Evolutionary conservation across 2,329 filamentous ascomycete species (phyloP).

Genomic region (Hymenoscyphus occultus): DNA sequence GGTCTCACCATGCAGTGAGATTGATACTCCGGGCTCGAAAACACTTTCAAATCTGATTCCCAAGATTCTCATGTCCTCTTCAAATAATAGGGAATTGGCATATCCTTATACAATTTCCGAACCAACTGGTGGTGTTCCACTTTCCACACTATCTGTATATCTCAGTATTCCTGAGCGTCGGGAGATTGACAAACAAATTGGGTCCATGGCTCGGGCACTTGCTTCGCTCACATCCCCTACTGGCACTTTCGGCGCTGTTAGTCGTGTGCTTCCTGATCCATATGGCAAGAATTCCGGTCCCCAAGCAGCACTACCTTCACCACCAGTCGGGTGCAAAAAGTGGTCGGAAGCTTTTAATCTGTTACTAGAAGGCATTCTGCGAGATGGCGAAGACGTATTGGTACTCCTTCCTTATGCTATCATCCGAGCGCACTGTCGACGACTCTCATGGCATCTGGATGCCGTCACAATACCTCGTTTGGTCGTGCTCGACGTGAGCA

Average conservation of each 20-base stretch:
- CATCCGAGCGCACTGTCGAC: slow-evolving; percentile 51
- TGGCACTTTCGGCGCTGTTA: slow-evolving; percentile 33
- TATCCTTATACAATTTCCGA: slow-evolving; percentile 36
- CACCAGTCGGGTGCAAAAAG: slow-evolving; percentile 37
- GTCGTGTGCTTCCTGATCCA: slow-evolving; percentile 27
- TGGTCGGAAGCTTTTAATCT: slow-evolving; percentile 58
- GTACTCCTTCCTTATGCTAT: slow-evolving; percentile 56
- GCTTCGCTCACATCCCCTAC: slow-evolving; percentile 31
- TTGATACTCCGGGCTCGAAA: background rate
- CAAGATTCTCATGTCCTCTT: slow-evolving; percentile 35
- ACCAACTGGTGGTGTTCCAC: slow-evolving; percentile 23
- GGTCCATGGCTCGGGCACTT: slow-evolving; percentile 29
- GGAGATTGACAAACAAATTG: slow-evolving; percentile 32
- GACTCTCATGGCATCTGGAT: slow-evolving; percentile 50
- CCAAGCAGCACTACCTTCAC: slow-evolving; percentile 7
- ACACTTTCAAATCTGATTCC: slow-evolving; percentile 17
- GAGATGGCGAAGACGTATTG: slow-evolving; percentile 59
- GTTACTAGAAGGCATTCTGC: slow-evolving; percentile 53
- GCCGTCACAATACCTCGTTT: slow-evolving; percentile 50
- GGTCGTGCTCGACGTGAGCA: slow-evolving; percentile 52
- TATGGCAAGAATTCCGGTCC: slow-evolving; percentile 11
- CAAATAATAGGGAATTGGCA: slow-evolving; percentile 32
- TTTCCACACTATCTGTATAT: slow-evolving; percentile 30
- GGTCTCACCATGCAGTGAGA: slow-evolving; percentile 8
- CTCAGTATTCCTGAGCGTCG: slow-evolving; percentile 29